Evolutionary conservation across 75 land plant genomes (phyloP), one percentile per base, ranked within the genome.

Genomic region (Adiantum capillusveneris): DNA sequence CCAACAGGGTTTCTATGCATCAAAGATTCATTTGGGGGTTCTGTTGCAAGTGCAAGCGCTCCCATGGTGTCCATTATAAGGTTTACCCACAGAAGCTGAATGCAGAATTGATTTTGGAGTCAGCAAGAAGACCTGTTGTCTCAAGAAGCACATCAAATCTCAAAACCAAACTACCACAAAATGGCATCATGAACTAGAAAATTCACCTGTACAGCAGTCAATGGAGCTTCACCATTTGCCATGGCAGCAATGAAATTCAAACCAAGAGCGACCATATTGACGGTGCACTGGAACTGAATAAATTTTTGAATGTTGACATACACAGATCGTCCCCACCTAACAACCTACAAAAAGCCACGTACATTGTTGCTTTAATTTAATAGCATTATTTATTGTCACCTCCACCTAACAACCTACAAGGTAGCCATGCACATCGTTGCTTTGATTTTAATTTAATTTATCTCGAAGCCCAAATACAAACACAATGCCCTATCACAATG

Each of bases 61-160:
- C 99, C 99, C 63, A 95, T 81, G 11, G 99, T 95, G 62, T 95
- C 99, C 99, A 95, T 95, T 3, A 95, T 95, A 25, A 95, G 79
- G 69, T 95, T 95, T 45, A 95, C 92, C 99, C 99, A 95, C 6
- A 95, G 77, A 68, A 95, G 83, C 99, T 95, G 85, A 42, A 44
- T n/a, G 26, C 53, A 22, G 37, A 42, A 20, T 36, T 31, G 29
- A 14, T 22, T 21, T 48, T 45, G n/a, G n/a, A n/a, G n/a, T n/a
- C n/a, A n/a, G 44, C 7, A 68, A 34, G 19, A 60, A 39, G 44
- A 65, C 45, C 1, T 7, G 59, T 46, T 11, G 13, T 19, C 7
- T 49, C 7, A 21, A 20, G 29, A 1, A 25, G 16, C 5, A 44
- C 24, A 29, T 2, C 25, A 30, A 24, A 16, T 6, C 16, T 22